Conservation (phyloP, 2,329 filamentous ascomycete species). For the Exophiala oligosperma region DNA sequence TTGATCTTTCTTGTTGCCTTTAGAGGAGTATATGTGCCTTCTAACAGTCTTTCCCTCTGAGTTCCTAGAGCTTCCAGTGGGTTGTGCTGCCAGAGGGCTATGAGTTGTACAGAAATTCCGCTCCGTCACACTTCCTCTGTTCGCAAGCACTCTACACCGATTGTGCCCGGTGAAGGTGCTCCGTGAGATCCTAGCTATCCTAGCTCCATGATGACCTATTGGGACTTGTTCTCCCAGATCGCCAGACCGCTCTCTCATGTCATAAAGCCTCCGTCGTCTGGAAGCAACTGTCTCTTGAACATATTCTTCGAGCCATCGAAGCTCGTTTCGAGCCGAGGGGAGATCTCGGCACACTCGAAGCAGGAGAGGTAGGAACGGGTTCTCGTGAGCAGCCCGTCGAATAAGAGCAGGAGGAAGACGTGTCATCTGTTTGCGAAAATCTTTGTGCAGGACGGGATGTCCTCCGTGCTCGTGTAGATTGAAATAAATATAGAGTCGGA, state of each 20-base stretch:
- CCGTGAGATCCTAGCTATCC: not conserved
- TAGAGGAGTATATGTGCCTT: not conserved
- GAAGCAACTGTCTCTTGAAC: slow-evolving; percentile 24
- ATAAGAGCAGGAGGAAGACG: slow-evolving; percentile 41
- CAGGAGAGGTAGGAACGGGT: slow-evolving; percentile 42
- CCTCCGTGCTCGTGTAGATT: no score
- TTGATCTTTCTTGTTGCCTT: no score
- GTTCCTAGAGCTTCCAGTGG: not conserved
- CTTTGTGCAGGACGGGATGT: not conserved
- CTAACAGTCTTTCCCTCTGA: not conserved
- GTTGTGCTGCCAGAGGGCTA: not conserved
- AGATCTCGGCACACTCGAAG: slow-evolving; percentile 47
- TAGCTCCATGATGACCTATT: not conserved
- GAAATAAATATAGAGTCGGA: no score
- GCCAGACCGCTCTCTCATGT: not conserved
- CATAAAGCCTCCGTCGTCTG: slow-evolving; percentile 20
- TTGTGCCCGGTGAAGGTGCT: not conserved
- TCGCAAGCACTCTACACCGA: not conserved
- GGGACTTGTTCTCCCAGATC: not conserved
- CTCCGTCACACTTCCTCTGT: not conserved
- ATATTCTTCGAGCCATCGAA: slow-evolving; percentile 48
- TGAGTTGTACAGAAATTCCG: not conserved
- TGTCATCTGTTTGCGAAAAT: slow-evolving; percentile 38
- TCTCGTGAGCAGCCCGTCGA: slow-evolving; percentile 36
- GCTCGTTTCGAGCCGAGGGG: slow-evolving; percentile 45